Conservation (phyloP, 2,329 filamentous ascomycete species). For the Fusarium armeniacum region DNA sequence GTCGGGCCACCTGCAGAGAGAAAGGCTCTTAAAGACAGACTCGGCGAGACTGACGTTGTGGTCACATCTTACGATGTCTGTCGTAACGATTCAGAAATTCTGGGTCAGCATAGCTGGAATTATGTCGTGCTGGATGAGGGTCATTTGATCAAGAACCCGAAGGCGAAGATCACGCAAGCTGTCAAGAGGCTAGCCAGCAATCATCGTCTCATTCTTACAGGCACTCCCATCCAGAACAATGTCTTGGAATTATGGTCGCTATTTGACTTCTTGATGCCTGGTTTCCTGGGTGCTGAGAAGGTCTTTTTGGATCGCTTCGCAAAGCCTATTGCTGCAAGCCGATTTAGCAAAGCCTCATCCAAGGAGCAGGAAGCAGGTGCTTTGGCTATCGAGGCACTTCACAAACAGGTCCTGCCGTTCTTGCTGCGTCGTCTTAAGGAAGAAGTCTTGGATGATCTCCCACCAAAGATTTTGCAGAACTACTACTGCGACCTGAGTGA, state of each 20-base stretch:
- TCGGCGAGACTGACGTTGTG: constrained; percentile 88
- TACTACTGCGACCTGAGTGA: constrained; percentile 99
- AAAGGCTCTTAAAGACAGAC: constrained; percentile 74
- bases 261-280: constrained; percentile 99
- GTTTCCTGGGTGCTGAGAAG: constrained; percentile 93
- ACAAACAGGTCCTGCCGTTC: constrained; percentile 98
- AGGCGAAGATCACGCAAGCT: constrained; percentile 93
- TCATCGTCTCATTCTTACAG: constrained; percentile 94
- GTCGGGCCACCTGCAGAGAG: constrained; percentile 90
- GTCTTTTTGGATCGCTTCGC: constrained; percentile 97
- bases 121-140: constrained; percentile 98
- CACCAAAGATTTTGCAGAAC: constrained; percentile 98
- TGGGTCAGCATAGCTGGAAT: constrained; percentile 91
- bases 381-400: constrained; percentile 95
- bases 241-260: constrained; percentile 97
- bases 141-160: constrained; percentile 98
- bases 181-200: constrained; percentile 93
- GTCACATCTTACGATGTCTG: constrained; percentile 99
- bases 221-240: constrained; percentile 98
- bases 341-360: constrained; percentile 96
- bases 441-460: constrained; percentile 94
- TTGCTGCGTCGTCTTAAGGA: constrained; percentile 95
- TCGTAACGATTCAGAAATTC: constrained; percentile 90
- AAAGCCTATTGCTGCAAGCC: constrained; percentile 93
- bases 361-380: constrained; percentile 98